Percentiles rank a stretch among this genome's conserved stretches.
Evolutionary conservation across 352 stramenopile species (phyloP).

Genomic region (Phytophthora vignae): DNA sequence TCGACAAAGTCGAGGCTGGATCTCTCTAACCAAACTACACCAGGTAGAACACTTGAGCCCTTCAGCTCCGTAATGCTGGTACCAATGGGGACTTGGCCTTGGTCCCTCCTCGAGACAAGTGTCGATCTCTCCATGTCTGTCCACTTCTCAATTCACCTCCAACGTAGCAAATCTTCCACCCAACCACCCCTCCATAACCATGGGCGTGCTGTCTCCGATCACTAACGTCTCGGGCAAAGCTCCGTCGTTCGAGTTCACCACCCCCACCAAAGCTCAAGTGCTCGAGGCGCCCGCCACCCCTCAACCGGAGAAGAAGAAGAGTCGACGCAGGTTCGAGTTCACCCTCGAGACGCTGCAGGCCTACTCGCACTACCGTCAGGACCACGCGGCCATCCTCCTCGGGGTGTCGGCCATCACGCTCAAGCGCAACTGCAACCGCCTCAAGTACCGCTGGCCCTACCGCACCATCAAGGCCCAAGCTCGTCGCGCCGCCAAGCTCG

Average conservation of each 20-base stretch:
- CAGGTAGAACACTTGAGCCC: conserved; percentile 15
- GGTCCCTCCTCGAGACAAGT: conserved; percentile 7
- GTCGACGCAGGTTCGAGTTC: conserved; percentile 61
- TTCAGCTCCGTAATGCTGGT: conserved; percentile 11
- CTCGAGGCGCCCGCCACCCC: background rate
- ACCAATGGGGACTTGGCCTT: conserved; percentile 7
- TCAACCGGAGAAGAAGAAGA: conserved; percentile 43
- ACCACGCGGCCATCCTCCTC: conserved; percentile 55
- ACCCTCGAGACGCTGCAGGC: conserved; percentile 41
- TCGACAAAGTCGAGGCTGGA: conserved; percentile 3
- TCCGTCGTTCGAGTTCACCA: background rate
- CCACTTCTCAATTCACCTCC: conserved; percentile 38
- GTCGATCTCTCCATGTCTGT: conserved; percentile 14
- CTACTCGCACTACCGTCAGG: conserved; percentile 58
- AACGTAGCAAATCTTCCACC: conserved; percentile 5
- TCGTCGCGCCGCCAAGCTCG: conserved; percentile 33
- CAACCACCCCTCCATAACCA: background rate
- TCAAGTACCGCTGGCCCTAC: conserved; percentile 61
- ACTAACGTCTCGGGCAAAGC: background rate
- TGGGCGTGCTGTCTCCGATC: background rate
- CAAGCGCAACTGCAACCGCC: conserved; percentile 65
- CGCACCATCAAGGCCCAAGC: conserved; percentile 48
- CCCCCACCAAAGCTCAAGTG: background rate
- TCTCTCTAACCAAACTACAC: conserved; percentile 13
- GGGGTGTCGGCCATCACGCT: conserved; percentile 66